Evolutionary conservation across 495 filamentous ascomycete genomes (phyloP), one percentile per base, ranked within the genome.

Genomic region (Chlorociboria aeruginascens): DNA sequence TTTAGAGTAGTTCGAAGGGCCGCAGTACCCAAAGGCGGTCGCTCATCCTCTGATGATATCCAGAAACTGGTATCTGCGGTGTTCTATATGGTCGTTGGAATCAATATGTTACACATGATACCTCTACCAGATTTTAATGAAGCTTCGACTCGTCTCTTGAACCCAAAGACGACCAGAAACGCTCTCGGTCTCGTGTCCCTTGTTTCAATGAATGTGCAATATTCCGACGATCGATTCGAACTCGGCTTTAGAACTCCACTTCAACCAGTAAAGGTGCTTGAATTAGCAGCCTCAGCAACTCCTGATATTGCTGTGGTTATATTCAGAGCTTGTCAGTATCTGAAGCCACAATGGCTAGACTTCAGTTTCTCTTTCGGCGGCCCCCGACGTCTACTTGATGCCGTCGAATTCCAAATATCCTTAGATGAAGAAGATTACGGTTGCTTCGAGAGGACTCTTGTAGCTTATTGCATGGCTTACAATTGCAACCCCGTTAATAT

Each of bases 381-480:
- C 13, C 82, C 81, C 6, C 47, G 39, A 42, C 40, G 45, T 12
- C 34, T 51, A 16, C n/a, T 50, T 7, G 9, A 43, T 25, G 36
- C 10, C 16, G 34, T 25, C 7, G 48, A 58, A 2, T 16, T 17
- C 11, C 65, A 70, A 7, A 74, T 78, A 50, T 63, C 88, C 4
- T 76, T 85, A 46, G 73, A 73, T 14, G 78, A 83, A 40, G 82
- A 93, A 53, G 87, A 95, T 49, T 79, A 86, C 55, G 78, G 81
- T 33, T 82, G 81, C 52, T 81, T 95, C 58, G 82, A 85, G 55
- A 77, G 85, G 28, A 96, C 89, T 0, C 68, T 98, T 14, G 77
- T 85, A 35, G 92, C 88, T 12, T 95, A 95, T 61, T 84, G 86
- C 50, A 74, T 84, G 8, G 86, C 82, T 17, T 95, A 88, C 54